Evolutionary conservation across 176 grass and related monocot genomes (phyloP).

Genomic region (Calamus simplicifolius): DNA sequence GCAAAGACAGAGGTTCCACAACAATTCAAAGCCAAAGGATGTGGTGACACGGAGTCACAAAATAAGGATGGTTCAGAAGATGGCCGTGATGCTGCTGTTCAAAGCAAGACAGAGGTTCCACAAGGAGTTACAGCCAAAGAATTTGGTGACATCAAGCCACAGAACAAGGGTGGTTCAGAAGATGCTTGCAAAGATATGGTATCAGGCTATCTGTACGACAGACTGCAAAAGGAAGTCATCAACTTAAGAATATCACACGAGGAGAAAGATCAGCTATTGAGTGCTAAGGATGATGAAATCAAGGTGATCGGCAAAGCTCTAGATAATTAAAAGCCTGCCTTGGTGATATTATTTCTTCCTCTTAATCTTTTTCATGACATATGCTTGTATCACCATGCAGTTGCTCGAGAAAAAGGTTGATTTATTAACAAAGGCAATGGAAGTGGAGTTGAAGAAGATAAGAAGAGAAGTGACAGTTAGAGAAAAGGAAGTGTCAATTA

Average conservation of each 20-base stretch:
- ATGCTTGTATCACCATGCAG: constrained; percentile 1
- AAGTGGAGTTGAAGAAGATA: constrained; percentile 6
- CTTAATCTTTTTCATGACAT: too few relatives aligned
- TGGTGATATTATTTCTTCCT: neutral
- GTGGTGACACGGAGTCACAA: constrained; percentile 1
- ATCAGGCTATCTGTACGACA: constrained; percentile 19
- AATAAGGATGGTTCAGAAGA: neutral
- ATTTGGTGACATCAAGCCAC: neutral
- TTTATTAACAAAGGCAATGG: constrained; percentile 2
- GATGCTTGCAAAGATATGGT: constrained; percentile 6
- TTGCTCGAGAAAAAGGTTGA: constrained; percentile 13
- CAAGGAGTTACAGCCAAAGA: neutral
- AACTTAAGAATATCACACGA: constrained; percentile 15
- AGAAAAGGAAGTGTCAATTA: constrained; percentile 8
- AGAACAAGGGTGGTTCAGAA: neutral
- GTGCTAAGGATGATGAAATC: constrained; percentile 19
- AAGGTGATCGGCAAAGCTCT: constrained; percentile 15
- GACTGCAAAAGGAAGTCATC: constrained; percentile 18
- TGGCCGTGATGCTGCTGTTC: neutral
- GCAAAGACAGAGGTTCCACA: neutral
- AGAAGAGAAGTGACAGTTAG: constrained; percentile 10
- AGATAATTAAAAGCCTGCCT: neutral
- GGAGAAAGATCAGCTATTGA: constrained; percentile 14
- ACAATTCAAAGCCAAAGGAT: neutral
- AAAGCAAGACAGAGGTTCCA: too few relatives aligned